Base-by-base conservation (phyloP, 805 yeast species). In the Starmerella stigmatis region DNA sequence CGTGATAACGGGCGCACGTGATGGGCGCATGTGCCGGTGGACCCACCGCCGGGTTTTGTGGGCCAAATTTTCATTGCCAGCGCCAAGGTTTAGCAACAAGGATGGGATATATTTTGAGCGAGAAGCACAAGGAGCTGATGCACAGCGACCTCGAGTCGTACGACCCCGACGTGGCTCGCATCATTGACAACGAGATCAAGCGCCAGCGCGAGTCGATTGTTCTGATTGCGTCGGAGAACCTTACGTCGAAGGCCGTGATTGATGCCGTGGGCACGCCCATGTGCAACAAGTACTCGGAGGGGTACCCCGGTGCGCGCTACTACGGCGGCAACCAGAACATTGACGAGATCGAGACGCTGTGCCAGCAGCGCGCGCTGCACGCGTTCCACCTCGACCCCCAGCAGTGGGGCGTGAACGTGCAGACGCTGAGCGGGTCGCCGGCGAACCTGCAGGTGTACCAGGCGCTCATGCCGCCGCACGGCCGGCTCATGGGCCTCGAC, bases 281-380 rank as follows among this genome's bases (percentile, higher is more conserved):
- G 96, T 84, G 84, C 66, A 92, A 92, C 78, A 92, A 92, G 73
- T 92, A 92, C 72, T 86, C 96, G 31, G 98, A 92, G 71, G 98
- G 98, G 52, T 89, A 92, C 71, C 98, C 98, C 49, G 97, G 97
- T 56, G 96, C 94, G 53, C 80, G 98, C 68, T 92, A 92, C 74
- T 92, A 92, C 65, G 98, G 98, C 67, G 97, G 97, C 65, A 92
- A 92, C 67, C 94, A 92, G 74, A 81, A 81, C 69, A 92, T 92
- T 55, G 98, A 92, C 71, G 79, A 83, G 66, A 86, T 88, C 64
- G 98, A 92, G 71, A 65, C 75, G 26, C 70, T 92, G 60, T 92
- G 98, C 69, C 97, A 88, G 72, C 70, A 82, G 61, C 81, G 98
- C 69, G 98, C 98, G 39, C 73, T 92, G 53, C 78, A 81, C 57